Conservation (phyloP, 164 flowering plant genomes). For the Umbilicus rupestris region DNA sequence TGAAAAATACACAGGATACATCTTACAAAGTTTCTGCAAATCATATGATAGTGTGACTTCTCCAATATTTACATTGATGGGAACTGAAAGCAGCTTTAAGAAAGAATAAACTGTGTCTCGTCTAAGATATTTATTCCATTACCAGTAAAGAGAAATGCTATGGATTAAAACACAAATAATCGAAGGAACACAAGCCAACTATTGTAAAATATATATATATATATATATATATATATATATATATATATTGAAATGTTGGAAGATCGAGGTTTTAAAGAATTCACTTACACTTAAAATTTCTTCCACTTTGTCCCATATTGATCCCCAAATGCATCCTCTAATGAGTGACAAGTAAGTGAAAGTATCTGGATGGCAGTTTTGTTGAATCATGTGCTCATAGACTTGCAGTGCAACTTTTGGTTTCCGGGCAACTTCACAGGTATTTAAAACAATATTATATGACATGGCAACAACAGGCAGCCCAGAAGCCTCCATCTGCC, state of each 20-base stretch:
- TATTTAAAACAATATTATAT: constrained; percentile 63
- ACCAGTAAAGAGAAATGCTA: not conserved
- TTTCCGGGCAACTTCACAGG: constrained; percentile 76
- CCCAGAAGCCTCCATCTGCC: constrained; percentile 73
- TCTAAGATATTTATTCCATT: not conserved
- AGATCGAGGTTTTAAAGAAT: not conserved
- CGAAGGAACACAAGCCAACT: not conserved
- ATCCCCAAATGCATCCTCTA: constrained; percentile 80
- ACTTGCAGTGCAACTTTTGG: constrained; percentile 75
- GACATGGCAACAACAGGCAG: constrained; percentile 42
- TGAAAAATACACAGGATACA: not conserved
- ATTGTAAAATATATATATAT: no score
- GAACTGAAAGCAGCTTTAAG: not conserved
- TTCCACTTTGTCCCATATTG: constrained; percentile 58
- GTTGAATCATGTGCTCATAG: constrained; percentile 69
- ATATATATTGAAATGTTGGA: not conserved
- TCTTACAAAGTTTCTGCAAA: not conserved
- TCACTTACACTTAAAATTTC: constrained; percentile 59
- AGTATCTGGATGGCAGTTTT: constrained; percentile 49
- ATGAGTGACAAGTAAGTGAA: constrained; percentile 63
- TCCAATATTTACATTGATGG: not conserved
- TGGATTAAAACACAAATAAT: not conserved
- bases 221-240: no score
- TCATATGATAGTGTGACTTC: not conserved
- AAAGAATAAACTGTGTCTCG: not conserved